Conservation (phyloP, 768 basidiomycete species). For the Tulasnella sp. region DNA sequence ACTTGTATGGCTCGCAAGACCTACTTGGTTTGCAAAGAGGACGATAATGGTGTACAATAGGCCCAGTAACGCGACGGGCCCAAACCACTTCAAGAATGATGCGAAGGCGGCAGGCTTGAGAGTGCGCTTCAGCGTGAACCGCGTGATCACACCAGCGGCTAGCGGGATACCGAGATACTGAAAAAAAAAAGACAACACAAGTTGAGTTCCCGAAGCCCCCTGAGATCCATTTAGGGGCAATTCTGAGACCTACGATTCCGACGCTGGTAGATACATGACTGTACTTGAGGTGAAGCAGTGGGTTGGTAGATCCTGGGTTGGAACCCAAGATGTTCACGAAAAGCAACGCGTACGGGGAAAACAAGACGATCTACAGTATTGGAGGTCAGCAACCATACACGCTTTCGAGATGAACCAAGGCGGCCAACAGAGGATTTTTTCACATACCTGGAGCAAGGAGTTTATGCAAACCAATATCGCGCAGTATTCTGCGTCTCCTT, state of each 20-base stretch:
- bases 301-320: constrained; percentile 35
- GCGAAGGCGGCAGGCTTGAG: constrained; percentile 51
- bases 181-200: neutral
- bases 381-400: no score
- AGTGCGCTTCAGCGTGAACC: constrained; percentile 50
- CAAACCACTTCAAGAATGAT: constrained; percentile 63
- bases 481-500: constrained; percentile 67
- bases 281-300: constrained; percentile 51
- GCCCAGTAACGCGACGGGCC: constrained; percentile 66
- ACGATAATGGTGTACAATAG: constrained; percentile 78
- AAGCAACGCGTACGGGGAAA: constrained; percentile 67
- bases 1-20: neutral
- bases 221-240: neutral
- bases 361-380: constrained; percentile 51
- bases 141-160: constrained; percentile 64
- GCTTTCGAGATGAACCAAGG: no score
- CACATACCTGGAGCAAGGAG: no score
- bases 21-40: constrained; percentile 59
- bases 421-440: no score
- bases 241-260: constrained; percentile 54
- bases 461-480: constrained; percentile 69
- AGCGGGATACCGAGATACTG: constrained; percentile 84
- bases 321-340: constrained; percentile 71
- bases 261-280: constrained; percentile 63
- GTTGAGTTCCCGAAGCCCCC: neutral